Base-by-base conservation (phyloP, 768 basidiomycete species). In the Galerina marginata region DNA sequence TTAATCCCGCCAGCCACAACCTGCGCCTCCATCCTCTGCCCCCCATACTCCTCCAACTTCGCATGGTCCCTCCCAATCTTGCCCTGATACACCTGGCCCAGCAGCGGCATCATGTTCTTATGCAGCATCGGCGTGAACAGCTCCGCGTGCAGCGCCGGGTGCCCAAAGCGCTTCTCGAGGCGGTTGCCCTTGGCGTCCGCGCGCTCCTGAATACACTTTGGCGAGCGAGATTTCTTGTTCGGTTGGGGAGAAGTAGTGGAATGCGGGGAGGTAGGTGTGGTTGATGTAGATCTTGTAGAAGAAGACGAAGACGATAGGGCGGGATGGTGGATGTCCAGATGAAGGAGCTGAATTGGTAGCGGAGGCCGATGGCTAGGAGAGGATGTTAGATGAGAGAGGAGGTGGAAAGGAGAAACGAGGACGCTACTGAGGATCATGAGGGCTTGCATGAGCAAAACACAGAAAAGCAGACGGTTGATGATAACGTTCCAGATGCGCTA, bases 401-500 rank as follows among this genome's bases (percentile, higher is more conserved):
- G 46, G 38, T 36, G 10, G 42, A 38, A 12, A 14, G 33, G 7
- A 39, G 14, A 29, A 46, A 14, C 57, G 11, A 26, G 15, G 12
- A 80, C 93, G 64, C 73, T n/a, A 97, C 95, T 97, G 49, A 98
- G 83, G 47, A 89, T 75, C 89, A 95, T 90, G 49, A 95, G 75
- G 43, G 84, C 65, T 68, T 98, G 95, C 96, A 98, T 98, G 66
- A 97, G 75, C 25, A 96, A 71, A 5, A 91, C 83, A 37, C 86
- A 89, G 59, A 86, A 79, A 12, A 99, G 75, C 23, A 99, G 77
- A 54, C 97, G 88, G 73, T 99, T 99, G 74, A 93, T 81, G 47
- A 93, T 83, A n/a, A 93, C 87, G 69, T 97, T 97, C 95, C 95
- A 97, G 65, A 96, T 78, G 16, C 93, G 90, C 93, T 95, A 66